phyloP scores from a whole-genome alignment of 164 flowering plant species.

The Berberis thunbergii region DNA sequence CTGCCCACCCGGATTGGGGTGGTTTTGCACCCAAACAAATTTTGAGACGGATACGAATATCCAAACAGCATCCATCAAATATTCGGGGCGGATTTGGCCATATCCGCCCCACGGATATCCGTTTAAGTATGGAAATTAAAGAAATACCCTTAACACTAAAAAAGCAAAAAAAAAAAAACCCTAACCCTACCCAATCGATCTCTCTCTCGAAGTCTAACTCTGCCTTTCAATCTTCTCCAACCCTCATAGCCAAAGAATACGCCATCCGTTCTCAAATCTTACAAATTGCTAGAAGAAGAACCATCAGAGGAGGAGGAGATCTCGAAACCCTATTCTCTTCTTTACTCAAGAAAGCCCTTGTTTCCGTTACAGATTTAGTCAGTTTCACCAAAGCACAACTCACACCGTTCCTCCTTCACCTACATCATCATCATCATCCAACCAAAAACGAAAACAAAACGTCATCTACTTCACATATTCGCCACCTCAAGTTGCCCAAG shows the following conservation, averaged over 20 bases:
- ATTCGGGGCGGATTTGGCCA: too few relatives aligned
- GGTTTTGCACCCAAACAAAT: too few relatives aligned
- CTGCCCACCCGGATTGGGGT: too few relatives aligned
- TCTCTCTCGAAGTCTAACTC: too few relatives aligned
- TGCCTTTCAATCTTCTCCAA: too few relatives aligned
- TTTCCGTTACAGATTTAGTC: slow-evolving; percentile 53
- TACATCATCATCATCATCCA: not conserved
- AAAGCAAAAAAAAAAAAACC: too few relatives aligned
- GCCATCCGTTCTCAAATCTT: slow-evolving; percentile 27
- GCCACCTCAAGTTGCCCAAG: not conserved
- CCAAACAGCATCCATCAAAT: too few relatives aligned
- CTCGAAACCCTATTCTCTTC: slow-evolving; percentile 39
- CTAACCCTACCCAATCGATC: too few relatives aligned
- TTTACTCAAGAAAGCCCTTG: slow-evolving; percentile 35
- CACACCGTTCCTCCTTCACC: slow-evolving; percentile 9
- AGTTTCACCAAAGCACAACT: slow-evolving; percentile 67
- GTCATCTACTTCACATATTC: slow-evolving; percentile 30
- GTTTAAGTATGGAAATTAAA: too few relatives aligned
- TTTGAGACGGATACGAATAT: too few relatives aligned
- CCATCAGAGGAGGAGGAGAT: not conserved
- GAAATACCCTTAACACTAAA: too few relatives aligned
- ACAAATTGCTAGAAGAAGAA: slow-evolving; percentile 21
- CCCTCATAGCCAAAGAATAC: slow-evolving; percentile 62
- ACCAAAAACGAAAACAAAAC: slow-evolving; percentile 14
- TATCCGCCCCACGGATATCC: too few relatives aligned